Percentiles rank a stretch among this genome's conserved stretches.
Conservation (phyloP, 352 stramenopile species). For the Phytopythium boreale region DNA sequence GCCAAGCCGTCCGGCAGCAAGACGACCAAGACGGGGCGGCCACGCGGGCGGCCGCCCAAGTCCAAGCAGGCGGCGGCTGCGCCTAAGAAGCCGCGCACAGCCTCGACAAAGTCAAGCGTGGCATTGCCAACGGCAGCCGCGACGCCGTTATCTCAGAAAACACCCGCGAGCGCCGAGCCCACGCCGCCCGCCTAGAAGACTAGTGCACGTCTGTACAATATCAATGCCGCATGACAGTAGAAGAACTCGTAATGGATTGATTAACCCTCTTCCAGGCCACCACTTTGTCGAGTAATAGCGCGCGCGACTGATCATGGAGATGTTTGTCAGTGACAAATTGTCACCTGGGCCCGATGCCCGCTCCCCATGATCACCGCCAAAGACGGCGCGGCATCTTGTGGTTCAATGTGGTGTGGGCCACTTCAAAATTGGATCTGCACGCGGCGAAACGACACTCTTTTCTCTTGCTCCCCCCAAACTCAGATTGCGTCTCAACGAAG, state of each 20-base stretch:
- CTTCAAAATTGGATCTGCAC: slow-evolving; percentile 5
- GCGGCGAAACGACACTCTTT: slow-evolving; percentile 4
- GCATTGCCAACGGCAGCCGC: neutral
- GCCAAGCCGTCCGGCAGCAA: slow-evolving; percentile 9
- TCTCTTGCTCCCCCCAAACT: neutral
- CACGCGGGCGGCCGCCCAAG: neutral
- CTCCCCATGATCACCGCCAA: too few species aligned
- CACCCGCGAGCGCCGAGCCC: neutral
- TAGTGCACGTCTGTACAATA: neutral
- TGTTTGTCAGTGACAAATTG: too few species aligned
- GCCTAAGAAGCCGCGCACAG: slow-evolving; percentile 3
- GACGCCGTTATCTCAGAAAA: neutral
- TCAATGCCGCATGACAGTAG: neutral
- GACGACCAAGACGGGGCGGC: neutral
- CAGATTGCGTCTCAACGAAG: neutral
- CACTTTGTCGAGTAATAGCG: too few species aligned
- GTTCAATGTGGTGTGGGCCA: slow-evolving; percentile 1
- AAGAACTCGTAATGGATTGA: too few species aligned
- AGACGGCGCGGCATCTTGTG: too few species aligned
- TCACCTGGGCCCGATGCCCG: too few species aligned
- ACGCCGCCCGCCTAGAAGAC: neutral
- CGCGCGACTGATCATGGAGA: too few species aligned
- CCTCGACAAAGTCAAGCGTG: neutral
- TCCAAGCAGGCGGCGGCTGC: neutral
- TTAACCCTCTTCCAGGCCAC: too few species aligned